Evolutionary conservation across 768 basidiomycete genomes (phyloP).

Genomic region (Piloderma croceum): DNA sequence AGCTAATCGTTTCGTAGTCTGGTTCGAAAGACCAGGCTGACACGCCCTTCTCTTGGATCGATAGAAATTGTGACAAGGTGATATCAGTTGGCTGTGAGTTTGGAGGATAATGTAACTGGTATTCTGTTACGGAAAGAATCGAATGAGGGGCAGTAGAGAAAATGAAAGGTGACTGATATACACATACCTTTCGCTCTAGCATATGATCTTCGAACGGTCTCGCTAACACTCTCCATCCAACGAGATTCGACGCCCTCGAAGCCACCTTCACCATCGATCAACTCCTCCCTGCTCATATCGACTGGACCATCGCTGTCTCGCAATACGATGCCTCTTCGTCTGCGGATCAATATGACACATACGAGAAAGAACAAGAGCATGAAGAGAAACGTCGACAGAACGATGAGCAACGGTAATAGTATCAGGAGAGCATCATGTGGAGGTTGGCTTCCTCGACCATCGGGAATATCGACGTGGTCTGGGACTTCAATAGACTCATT

Average conservation of each 20-base stretch:
- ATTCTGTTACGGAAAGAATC: constrained; percentile 42
- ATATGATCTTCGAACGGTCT: constrained; percentile 64
- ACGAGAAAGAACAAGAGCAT: constrained; percentile 88
- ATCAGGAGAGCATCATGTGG: constrained; percentile 69
- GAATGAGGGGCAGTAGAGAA: constrained; percentile 6
- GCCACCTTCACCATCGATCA: constrained; percentile 87
- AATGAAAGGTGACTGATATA: constrained; percentile 4
- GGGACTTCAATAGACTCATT: not conserved
- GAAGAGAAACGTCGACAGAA: constrained; percentile 88
- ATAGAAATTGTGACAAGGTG: constrained; percentile 95
- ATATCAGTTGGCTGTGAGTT: constrained; percentile 98
- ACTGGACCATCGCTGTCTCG: constrained; percentile 87
- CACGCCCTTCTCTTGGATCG: constrained; percentile 99
- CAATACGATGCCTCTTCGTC: constrained; percentile 70
- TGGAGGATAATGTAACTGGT: constrained; percentile 84
- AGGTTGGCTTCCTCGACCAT: constrained; percentile 20
- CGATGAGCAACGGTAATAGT: constrained; percentile 89
- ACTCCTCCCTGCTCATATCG: constrained; percentile 88
- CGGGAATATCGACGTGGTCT: constrained; percentile 3
- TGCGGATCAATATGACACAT: constrained; percentile 79
- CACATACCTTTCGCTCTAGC: constrained; percentile 78
- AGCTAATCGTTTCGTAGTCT: constrained; percentile 92
- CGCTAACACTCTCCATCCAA: constrained; percentile 84
- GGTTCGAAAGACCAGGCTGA: constrained; percentile 99
- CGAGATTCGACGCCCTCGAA: constrained; percentile 87